Evolutionary conservation across 208 protist species (phyloP).

Genomic region (Leishmania guyanensis): DNA sequence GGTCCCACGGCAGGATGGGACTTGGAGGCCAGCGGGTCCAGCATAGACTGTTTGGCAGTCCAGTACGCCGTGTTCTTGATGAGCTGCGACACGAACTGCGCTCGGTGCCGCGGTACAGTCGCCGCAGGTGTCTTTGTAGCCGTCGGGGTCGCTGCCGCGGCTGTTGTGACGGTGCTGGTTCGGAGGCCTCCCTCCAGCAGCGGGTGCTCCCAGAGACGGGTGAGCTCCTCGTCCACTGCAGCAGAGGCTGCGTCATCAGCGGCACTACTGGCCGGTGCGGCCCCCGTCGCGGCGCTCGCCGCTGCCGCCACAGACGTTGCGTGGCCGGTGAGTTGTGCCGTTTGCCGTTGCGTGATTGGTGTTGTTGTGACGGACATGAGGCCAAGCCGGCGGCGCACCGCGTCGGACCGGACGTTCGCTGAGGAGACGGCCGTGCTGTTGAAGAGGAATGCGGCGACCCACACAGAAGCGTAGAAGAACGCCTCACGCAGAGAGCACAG

Average conservation of each 20-base stretch:
- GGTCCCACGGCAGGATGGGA: constrained; percentile 18
- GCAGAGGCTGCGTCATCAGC: not conserved
- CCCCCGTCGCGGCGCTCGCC: not conserved
- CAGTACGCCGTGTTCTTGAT: constrained; percentile 30
- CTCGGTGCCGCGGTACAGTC: not conserved
- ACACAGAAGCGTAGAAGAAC: constrained; percentile 31
- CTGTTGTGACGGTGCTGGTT: not conserved
- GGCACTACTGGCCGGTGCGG: no score
- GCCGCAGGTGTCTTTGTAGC: not conserved
- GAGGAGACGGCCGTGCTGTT: constrained; percentile 32
- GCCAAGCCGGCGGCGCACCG: constrained; percentile 31
- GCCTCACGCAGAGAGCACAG: constrained; percentile 29
- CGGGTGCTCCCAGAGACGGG: constrained; percentile 24
- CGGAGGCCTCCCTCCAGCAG: constrained; percentile 30
- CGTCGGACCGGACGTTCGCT: constrained; percentile 19
- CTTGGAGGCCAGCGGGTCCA: constrained; percentile 29
- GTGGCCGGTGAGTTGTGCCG: constrained; percentile 19
- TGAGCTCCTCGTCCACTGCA: constrained; percentile 8
- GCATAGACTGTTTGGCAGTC: constrained; percentile 24
- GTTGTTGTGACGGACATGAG: constrained; percentile 31
- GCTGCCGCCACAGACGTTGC: constrained; percentile 13
- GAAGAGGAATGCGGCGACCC: constrained; percentile 35
- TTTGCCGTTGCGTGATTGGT: constrained; percentile 16
- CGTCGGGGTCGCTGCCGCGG: not conserved
- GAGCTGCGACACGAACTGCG: constrained; percentile 10